Evolutionary conservation across 148 eudicot species (phyloP).

Genomic region (Polygonum aviculare): DNA sequence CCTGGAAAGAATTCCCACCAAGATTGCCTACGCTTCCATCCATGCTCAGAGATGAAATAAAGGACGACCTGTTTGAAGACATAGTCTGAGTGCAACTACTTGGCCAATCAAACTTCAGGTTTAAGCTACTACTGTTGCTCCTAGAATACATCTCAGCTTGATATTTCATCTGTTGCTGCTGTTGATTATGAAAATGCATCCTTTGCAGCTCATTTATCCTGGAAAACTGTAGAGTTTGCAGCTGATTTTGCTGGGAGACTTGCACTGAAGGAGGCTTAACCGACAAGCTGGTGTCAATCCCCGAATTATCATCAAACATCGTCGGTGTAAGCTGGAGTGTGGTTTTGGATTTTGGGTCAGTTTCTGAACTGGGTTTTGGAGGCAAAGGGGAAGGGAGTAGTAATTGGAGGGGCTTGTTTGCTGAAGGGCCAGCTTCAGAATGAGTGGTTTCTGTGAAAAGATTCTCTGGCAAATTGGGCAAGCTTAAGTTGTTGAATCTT

Average conservation of each 20-base stretch:
- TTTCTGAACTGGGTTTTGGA: constrained; percentile 14
- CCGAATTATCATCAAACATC: constrained; percentile 20
- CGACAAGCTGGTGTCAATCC: constrained; percentile 23
- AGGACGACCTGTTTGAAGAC: constrained; percentile 48
- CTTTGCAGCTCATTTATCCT: constrained; percentile 20
- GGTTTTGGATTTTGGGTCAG: constrained; percentile 16
- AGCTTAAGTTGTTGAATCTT: constrained; percentile 17
- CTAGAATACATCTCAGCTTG: constrained; percentile 27
- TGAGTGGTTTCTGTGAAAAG: constrained; percentile 31
- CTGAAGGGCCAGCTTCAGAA: constrained; percentile 13
- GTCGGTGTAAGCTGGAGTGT: constrained; percentile 15
- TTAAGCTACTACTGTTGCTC: constrained; percentile 22
- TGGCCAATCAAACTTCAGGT: constrained; percentile 36
- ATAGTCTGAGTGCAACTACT: constrained; percentile 26
- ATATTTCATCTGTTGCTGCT: constrained; percentile 20
- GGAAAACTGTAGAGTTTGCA: constrained; percentile 14
- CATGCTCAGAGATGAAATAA: constrained; percentile 41
- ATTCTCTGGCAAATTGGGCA: constrained; percentile 24
- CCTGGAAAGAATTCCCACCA: constrained; percentile 32
- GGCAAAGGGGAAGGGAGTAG: neutral
- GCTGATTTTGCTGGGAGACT: constrained; percentile 10
- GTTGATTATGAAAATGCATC: constrained; percentile 31
- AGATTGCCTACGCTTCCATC: constrained; percentile 28
- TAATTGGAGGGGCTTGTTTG: constrained; percentile 20
- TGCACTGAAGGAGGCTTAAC: constrained; percentile 25